Evolutionary conservation across 2,329 filamentous ascomycete species (phyloP), one percentile per base, ranked within the genome.

Genomic region (Curvularia sp.): DNA sequence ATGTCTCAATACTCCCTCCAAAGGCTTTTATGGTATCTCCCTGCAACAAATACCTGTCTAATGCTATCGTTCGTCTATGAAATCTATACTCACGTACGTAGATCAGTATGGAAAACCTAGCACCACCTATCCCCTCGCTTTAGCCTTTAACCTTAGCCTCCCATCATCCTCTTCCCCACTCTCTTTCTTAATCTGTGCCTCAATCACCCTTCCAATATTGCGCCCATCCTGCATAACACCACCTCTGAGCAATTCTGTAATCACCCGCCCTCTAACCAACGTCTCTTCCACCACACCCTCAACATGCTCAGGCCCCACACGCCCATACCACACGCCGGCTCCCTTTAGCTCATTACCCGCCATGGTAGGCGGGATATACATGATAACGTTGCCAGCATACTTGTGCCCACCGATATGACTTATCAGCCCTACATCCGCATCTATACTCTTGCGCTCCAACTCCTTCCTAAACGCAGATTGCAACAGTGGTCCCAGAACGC

Each of bases 341-440:
- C 91, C 90, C 1, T 85, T 86, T 49, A 93, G 76, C 4, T 85
- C 82, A 72, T 91, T 86, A 0, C 39, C 63, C 5, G 51, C 60
- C 61, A 60, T 71, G 4, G 34, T 50, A 0, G 87, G 89, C 4
- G 92, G 91, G 5, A 95, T 74, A 69, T 95, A 95, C 1, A 95
- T 78, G 47, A 95, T 92, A 34, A 94, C 85, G 74, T 96, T 96
- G 1, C 92, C 92, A 0, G 92, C 92, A 73, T 89, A 94, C 74
- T 93, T 93, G 77, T 96, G 92, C 0, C 92, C 92, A 1, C 91
- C 91, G 52, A 96, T 88, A 69, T 96, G 92, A 60, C 88, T 92
- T 54, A 93, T 90, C 53, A 89, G 70, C 0, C 86, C 91, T 0
- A 93, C 84, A 47, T 87, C 80, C 1, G 87, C 89, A 0, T 79